Percentiles rank a stretch among this genome's conserved stretches.
phyloP scores from a whole-genome alignment of 148 eudicot genomes.

The Tetragonia tetragonoides region DNA sequence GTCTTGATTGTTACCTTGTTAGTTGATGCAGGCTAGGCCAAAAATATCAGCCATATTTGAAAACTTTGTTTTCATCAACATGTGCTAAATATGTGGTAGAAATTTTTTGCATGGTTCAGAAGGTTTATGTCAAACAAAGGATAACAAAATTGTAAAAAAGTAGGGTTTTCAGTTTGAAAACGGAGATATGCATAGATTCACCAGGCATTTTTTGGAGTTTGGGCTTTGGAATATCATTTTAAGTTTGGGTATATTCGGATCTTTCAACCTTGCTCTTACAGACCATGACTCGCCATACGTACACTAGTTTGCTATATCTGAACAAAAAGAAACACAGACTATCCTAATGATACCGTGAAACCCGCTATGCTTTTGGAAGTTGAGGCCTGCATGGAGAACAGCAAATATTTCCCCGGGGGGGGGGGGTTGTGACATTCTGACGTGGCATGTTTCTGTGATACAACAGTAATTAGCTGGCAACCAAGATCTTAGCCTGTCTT shows the following conservation, averaged over 20 bases:
- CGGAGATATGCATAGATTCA: background rate
- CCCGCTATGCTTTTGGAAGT: background rate
- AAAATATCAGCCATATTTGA: background rate
- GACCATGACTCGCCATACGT: background rate
- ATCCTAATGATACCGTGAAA: background rate
- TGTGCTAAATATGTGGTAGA: too few species aligned
- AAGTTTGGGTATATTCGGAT: background rate
- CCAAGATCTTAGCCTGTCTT: background rate
- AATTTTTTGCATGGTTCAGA: too few species aligned
- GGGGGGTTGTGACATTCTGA: background rate
- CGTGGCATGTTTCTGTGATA: background rate
- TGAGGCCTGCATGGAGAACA: too few species aligned
- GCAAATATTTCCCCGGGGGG: too few species aligned
- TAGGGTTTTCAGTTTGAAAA: background rate
- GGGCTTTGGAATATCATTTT: background rate
- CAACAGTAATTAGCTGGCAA: background rate
- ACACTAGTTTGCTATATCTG: background rate
- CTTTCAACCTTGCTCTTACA: background rate
- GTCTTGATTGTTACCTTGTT: constrained; percentile 7
- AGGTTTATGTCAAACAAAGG: too few species aligned
- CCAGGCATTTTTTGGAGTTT: background rate
- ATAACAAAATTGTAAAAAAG: too few species aligned
- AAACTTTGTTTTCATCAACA: too few species aligned
- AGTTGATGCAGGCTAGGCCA: background rate
- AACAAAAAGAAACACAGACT: background rate